Evolutionary conservation across 2,329 filamentous ascomycete species (phyloP).

Genomic region (Epichloe typhina): DNA sequence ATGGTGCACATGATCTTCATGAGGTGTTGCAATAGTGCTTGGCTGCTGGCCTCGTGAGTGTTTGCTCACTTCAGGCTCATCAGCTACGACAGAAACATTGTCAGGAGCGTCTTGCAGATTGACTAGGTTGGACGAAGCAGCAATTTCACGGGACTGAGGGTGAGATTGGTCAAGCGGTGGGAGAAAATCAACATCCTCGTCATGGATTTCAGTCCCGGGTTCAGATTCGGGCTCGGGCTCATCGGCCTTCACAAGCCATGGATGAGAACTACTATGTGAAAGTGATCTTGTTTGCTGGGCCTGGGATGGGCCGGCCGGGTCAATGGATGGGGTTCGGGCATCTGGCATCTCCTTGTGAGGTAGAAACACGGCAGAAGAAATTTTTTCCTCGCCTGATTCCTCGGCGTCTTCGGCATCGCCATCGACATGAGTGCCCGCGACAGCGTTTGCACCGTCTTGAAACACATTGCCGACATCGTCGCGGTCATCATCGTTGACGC

Average conservation of each 20-base stretch:
- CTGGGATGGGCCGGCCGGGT: slow-evolving; percentile 27
- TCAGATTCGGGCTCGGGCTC: slow-evolving; percentile 29
- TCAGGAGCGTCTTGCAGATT: slow-evolving; percentile 22
- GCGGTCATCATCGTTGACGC: slow-evolving; percentile 11
- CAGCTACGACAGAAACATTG: slow-evolving; percentile 25
- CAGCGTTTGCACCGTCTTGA: neutral
- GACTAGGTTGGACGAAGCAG: slow-evolving; percentile 17
- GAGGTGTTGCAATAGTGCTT: slow-evolving; percentile 26
- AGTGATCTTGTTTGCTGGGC: slow-evolving; percentile 32
- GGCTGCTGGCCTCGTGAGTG: slow-evolving; percentile 15
- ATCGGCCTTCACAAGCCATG: slow-evolving; percentile 47
- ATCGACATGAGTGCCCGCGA: slow-evolving; percentile 1
- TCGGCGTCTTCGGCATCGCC: slow-evolving; percentile 28
- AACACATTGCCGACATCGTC: slow-evolving; percentile 10
- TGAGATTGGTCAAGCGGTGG: slow-evolving; percentile 13
- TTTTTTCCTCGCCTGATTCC: slow-evolving; percentile 68
- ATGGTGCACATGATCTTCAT: slow-evolving; percentile 37
- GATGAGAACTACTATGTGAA: slow-evolving; percentile 26
- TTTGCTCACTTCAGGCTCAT: slow-evolving; percentile 27
- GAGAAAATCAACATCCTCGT: slow-evolving; percentile 11
- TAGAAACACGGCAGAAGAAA: slow-evolving; percentile 73
- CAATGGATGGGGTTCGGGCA: slow-evolving; percentile 16
- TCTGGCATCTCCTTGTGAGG: slow-evolving; percentile 52
- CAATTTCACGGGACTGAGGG: slow-evolving; percentile 17
- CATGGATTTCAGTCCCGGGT: slow-evolving; percentile 15